A percentile compares a stretch with the other conserved stretches of the same genome.
These are phyloP conservation scores for Penicillium arizonense DNA, from an alignment of 495 filamentous ascomycete genomes.

Conservation along the genomic window DNA sequence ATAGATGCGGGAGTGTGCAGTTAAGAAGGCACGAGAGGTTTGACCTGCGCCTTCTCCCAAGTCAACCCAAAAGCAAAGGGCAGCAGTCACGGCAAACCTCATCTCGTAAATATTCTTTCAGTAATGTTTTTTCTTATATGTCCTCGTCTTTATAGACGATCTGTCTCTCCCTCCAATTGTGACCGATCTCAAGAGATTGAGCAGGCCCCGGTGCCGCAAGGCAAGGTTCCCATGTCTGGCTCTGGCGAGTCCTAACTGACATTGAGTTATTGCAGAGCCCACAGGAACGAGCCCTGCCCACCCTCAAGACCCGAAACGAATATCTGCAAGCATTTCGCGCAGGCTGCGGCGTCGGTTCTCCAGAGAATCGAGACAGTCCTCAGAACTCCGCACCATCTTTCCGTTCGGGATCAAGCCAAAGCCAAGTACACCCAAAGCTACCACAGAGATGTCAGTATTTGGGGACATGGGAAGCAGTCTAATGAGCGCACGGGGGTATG, in stretches of 20 bases:
- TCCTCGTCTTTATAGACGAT: not conserved
- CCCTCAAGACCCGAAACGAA: not conserved
- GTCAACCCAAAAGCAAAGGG: too few species aligned
- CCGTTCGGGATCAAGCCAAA: conserved; percentile 22
- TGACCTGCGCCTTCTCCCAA: too few species aligned
- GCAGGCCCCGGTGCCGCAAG: not conserved
- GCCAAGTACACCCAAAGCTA: conserved; percentile 11
- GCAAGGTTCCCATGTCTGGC: not conserved
- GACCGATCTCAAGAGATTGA: not conserved
- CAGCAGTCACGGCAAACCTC: not conserved
- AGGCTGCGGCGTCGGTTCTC: conserved; percentile 39
- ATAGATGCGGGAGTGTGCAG: too few species aligned
- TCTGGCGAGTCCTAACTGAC: not conserved
- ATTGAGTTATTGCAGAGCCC: not conserved
- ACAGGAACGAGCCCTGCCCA: not conserved
- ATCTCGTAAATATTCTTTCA: not conserved
- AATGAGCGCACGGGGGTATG: conserved; percentile 44
- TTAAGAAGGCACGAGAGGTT: too few species aligned
- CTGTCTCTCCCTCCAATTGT: not conserved
- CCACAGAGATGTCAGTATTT: conserved; percentile 9
- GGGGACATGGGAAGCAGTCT: conserved; percentile 32
- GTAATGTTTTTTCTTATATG: not conserved
- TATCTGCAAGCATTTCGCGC: conserved; percentile 24
- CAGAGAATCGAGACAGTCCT: conserved; percentile 22
- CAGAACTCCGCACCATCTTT: conserved; percentile 12